Evolutionary conservation across 768 basidiomycete species (phyloP), one percentile per base, ranked within the genome.

Genomic region (Sporobolomyces phaffii): DNA sequence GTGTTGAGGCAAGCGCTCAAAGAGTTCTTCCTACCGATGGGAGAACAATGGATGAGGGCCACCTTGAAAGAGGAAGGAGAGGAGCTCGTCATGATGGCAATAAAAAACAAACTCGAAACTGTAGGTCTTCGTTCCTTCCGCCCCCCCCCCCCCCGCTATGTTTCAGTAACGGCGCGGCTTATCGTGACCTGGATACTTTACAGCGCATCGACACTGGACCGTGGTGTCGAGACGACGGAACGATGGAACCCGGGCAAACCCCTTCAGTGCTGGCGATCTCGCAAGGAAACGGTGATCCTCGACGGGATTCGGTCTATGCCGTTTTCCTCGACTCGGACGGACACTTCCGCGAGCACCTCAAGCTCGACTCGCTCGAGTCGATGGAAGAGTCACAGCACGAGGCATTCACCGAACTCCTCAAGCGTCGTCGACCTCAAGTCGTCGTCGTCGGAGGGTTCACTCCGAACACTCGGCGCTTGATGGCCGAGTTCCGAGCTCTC

Each of bases 271-370:
- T 99, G 45, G 90, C 93, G 5, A 78, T 94, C 62, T 94, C 93
- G 10, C 92, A 91, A 86, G 96, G 96, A 41, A 87, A 89, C 78
- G 96, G 96, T 41, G 92, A 96, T 73, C 90, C 91, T 43, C 86
- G 87, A 73, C 89, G 88, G 74, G 94, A 99, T 77, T 86, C 87
- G 10, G 88, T 97, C 60, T 84, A 86, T 26, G 80, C 91, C 44
- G 87, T 93, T 63, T 89, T 86, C 79, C 76, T 97, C 50, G 93
- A 97, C 74, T 85, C 90, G 68, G 86, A 86, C 50, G 94, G 96
- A 22, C 87, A 90, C 52, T 81, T 93, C 75, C 87, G 91, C n/a
- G 90, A 96, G 73, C 87, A 91, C 68, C 84, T 86, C 48, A 89
- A 88, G 75, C 82, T 97, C 61, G 92, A 96, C 78, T 92, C 91